Base-by-base conservation (phyloP, 345 rosid genomes). In the Isatis tinctoria region DNA sequence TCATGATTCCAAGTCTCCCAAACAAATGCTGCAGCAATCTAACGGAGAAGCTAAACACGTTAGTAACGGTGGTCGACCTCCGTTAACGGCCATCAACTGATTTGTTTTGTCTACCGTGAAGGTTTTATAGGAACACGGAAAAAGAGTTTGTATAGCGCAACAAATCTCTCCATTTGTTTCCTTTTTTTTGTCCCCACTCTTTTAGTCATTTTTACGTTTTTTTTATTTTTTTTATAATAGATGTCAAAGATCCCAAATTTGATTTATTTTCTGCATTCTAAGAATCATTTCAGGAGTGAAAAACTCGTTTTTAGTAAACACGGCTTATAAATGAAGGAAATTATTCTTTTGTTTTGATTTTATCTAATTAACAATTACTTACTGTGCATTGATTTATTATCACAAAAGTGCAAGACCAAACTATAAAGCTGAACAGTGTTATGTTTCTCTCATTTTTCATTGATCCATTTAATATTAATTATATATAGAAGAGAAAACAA, bases 1-100 rank as follows among this genome's bases (percentile, higher is more conserved):
- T 79, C 87, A 87, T 84, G 97, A 89, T 63, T 70, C 36, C 13
- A 90, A 82, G 76, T 89, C 86, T 1, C 56, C 82, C 2, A 92
- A 87, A 80, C 90, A 78, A 70, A 81, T 64, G 49, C 72, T 64
- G 49, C 72, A 65, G 39, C 83, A 30, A 30, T 20, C 87, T 52
- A 89, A 89, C 51, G 98, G 97, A 60, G 98, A 95, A 53, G 65
- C 74, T 28, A 92, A 89, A 80, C 84, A 88, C 85, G 82, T 75
- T 49, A 39, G 54, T 71, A 57, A 51, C 69, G 73, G 61, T 48
- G 68, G 47, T 47, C 67, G 80, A 56, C 56, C 76, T 64, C 80
- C 80, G 72, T 77, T 77, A 70, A 77, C 72, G 61, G 72, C 80
- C 6, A 77, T 77, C 35, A 77, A 77, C 68, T 77, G 67, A 76